Evolutionary conservation across 2,329 filamentous ascomycete species (phyloP), one percentile per base, ranked within the genome.

Genomic region (Alternaria dauci): DNA sequence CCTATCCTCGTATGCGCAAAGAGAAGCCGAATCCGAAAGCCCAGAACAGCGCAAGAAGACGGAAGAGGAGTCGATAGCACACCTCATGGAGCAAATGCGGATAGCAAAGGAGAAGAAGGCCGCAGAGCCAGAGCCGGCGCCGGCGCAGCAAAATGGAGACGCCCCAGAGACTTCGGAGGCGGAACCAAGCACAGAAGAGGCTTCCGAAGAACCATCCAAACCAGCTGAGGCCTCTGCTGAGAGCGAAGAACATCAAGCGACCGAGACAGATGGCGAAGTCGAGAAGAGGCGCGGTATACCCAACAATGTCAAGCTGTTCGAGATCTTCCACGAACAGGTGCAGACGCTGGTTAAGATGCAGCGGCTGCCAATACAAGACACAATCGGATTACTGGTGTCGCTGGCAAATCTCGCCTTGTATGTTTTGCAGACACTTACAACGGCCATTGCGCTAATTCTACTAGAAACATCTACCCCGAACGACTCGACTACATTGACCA

Each of bases 271-370:
- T 42, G 81, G 79, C 26, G 78, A 81, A 5, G 72, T 71, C 47
- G 80, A 76, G 75, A 85, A 81, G 71, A 77, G 75, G 25, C 80
- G 82, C 51, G 84, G 87, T 20, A 91, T 93, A 67, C 89, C 90
- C 1, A 86, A 89, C 53, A 90, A 93, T 71, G 89, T 97, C 59
- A 94, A 92, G 79, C 87, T 99, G 25, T 98, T 98, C 78, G 94
- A 98, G 79, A 92, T 98, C 61, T 99, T 98, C 84, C 96, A 98
- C 74, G 90, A 93, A 52, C 95, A 98, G 79, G 95, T 98, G 63
- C 91, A 96, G 75, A 94, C 94, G 72, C 84, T 99, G 52, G 94
- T 98, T 63, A 94, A 93, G 79, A 92, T 91, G 53, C 93, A 97
- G 74, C 90, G 93, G 68, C 85, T 99, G 53, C 91, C 94, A 1